Evolutionary conservation across 2,329 filamentous ascomycete species (phyloP).

Genomic region (Karstenula rhodostoma): DNA sequence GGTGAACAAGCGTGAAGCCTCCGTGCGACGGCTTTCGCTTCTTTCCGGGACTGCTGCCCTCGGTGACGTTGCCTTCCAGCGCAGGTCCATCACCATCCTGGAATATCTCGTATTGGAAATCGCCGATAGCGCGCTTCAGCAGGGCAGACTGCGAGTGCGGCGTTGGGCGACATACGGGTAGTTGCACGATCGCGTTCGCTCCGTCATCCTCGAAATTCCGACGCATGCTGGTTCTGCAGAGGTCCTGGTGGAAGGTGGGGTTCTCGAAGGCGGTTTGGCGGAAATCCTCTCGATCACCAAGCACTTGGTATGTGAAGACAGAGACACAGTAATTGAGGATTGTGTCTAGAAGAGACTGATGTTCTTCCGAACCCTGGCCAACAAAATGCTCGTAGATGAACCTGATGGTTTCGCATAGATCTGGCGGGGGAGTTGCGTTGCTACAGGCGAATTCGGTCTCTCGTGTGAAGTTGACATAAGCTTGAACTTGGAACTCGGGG

Average conservation of each 20-base stretch:
- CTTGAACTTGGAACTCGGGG: conserved; percentile 48
- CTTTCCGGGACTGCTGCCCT: neutral
- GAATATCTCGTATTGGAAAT: conserved; percentile 26
- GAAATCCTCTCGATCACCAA: conserved; percentile 49
- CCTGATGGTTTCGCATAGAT: conserved; percentile 52
- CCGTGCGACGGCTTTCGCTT: conserved; percentile 6
- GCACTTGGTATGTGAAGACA: conserved; percentile 47
- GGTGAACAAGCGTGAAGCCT: conserved; percentile 22
- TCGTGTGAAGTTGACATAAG: conserved; percentile 50
- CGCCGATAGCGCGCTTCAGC: conserved; percentile 23
- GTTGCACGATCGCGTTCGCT: conserved; percentile 21
- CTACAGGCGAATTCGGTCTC: conserved; percentile 52
- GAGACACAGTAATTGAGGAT: conserved; percentile 55
- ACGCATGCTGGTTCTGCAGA: conserved; percentile 49
- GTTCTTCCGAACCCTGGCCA: conserved; percentile 29
- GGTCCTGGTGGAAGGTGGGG: conserved; percentile 50
- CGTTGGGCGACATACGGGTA: conserved; percentile 19
- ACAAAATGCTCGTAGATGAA: conserved; percentile 44
- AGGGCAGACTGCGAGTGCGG: conserved; percentile 18
- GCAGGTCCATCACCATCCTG: conserved; percentile 15
- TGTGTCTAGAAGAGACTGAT: conserved; percentile 46
- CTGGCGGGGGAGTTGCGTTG: conserved; percentile 47
- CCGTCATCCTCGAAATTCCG: conserved; percentile 52
- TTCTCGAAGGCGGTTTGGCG: conserved; percentile 46
- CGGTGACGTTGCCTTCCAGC: neutral